These are phyloP conservation scores for Davidsoniella neocaledoniae DNA, from an alignment of 2,329 filamentous ascomycete genomes.

Conservation along the genomic window DNA sequence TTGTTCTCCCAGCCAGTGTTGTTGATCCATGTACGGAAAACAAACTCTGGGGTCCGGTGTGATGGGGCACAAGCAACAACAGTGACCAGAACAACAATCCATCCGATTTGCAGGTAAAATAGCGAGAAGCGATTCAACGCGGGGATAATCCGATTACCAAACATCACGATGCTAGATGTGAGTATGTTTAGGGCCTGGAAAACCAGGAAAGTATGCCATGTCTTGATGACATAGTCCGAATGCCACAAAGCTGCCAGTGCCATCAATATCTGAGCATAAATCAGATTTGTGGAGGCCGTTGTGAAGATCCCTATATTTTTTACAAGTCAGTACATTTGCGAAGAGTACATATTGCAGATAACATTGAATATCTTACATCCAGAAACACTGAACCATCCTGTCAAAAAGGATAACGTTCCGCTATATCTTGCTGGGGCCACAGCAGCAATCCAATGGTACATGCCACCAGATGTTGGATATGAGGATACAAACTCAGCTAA, in stretches of 20 bases:
- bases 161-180: slow-evolving; percentile 28
- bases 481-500: slow-evolving; percentile 31
- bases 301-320: slow-evolving; percentile 23
- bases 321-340: not conserved
- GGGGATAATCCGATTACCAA: slow-evolving; percentile 28
- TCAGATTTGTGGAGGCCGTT: slow-evolving; percentile 27
- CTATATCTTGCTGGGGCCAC: slow-evolving; percentile 21
- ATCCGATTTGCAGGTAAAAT: slow-evolving; percentile 29
- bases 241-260: slow-evolving; percentile 26
- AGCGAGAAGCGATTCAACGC: slow-evolving; percentile 27
- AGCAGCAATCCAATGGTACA: slow-evolving; percentile 35
- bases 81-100: slow-evolving; percentile 29
- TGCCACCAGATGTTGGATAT: slow-evolving; percentile 31
- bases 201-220: slow-evolving; percentile 32
- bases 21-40: slow-evolving; percentile 35
- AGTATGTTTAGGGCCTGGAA: slow-evolving; percentile 27
- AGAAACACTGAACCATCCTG: slow-evolving; percentile 11
- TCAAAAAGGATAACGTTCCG: slow-evolving; percentile 10
- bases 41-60: slow-evolving; percentile 29
- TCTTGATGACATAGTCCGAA: slow-evolving; percentile 20
- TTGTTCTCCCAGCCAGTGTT: slow-evolving; percentile 35
- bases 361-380: slow-evolving; percentile 7
- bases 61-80: slow-evolving; percentile 29
- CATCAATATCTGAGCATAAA: slow-evolving; percentile 26
- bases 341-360: too few relatives aligned